phyloP scores from a whole-genome alignment of 164 flowering plant species.

The Taxillus chinensis region DNA sequence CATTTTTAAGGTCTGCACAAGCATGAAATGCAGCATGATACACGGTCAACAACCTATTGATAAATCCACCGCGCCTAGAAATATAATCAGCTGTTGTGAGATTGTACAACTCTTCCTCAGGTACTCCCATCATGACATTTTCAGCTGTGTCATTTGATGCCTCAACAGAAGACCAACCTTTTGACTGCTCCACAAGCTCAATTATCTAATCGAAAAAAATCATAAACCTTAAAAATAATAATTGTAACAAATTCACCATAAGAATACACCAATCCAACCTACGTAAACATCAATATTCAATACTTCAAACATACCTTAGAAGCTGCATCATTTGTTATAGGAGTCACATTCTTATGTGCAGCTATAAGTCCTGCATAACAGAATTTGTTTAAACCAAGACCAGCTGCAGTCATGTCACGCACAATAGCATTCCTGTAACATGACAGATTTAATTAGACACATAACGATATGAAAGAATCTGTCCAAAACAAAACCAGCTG shows the following conservation, averaged over 20 bases:
- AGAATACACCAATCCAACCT: background rate
- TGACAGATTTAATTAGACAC: background rate
- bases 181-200: slow-evolving; percentile 85
- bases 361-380: slow-evolving; percentile 90
- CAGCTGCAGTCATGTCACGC: slow-evolving; percentile 98
- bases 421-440: slow-evolving; percentile 73
- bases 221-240: slow-evolving; percentile 4
- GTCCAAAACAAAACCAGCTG: too few species aligned
- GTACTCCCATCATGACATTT: slow-evolving; percentile 62
- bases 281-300: background rate
- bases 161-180: slow-evolving; percentile 78
- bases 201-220: slow-evolving; percentile 39
- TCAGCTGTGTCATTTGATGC: slow-evolving; percentile 44
- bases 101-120: slow-evolving; percentile 81
- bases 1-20: slow-evolving; percentile 61
- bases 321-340: slow-evolving; percentile 48
- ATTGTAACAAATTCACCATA: background rate
- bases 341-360: slow-evolving; percentile 65
- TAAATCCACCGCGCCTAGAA: slow-evolving; percentile 49
- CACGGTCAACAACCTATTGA: slow-evolving; percentile 49
- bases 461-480: background rate
- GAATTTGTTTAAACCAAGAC: slow-evolving; percentile 87
- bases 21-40: slow-evolving; percentile 89
- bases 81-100: slow-evolving; percentile 75
- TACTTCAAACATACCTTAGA: slow-evolving; percentile 35